Evolutionary conservation across 2,329 filamentous ascomycete species (phyloP).

Genomic region (Monosporascus ibericus): DNA sequence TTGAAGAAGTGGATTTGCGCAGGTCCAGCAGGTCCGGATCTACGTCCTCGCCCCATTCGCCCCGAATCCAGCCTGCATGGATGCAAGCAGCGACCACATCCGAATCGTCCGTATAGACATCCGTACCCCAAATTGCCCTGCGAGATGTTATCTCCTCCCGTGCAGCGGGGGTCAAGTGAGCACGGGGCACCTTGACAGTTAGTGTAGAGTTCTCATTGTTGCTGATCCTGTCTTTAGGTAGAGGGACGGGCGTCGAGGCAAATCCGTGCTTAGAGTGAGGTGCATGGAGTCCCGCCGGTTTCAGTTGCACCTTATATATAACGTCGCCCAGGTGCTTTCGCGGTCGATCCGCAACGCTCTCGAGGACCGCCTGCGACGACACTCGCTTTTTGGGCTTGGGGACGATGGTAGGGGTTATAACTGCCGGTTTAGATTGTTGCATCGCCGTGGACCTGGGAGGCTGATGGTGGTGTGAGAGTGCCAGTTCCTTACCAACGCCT

Average conservation of each 20-base stretch:
- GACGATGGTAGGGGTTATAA: slow-evolving; percentile 33
- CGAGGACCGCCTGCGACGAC: slow-evolving; percentile 63
- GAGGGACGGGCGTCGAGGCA: slow-evolving; percentile 57
- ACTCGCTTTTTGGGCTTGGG: slow-evolving; percentile 62
- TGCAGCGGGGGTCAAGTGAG: slow-evolving; percentile 63
- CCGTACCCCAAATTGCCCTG: slow-evolving; percentile 83
- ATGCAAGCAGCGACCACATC: slow-evolving; percentile 90
- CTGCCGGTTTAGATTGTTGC: slow-evolving; percentile 22
- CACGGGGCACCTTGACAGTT: slow-evolving; percentile 78
- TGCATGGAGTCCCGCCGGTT: slow-evolving; percentile 41
- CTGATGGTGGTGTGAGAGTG: slow-evolving; percentile 44
- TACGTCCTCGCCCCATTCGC: slow-evolving; percentile 77
- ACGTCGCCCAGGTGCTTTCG: slow-evolving; percentile 80
- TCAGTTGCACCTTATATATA: slow-evolving; percentile 68
- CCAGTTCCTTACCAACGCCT: slow-evolving; percentile 29
- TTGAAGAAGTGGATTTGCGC: slow-evolving; percentile 31
- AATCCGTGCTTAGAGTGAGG: slow-evolving; percentile 37
- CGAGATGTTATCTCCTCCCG: slow-evolving; percentile 79
- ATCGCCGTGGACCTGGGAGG: slow-evolving; percentile 35
- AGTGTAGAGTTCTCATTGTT: slow-evolving; percentile 84
- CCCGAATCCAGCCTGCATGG: slow-evolving; percentile 86
- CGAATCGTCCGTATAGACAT: slow-evolving; percentile 93
- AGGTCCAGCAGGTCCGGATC: slow-evolving; percentile 62
- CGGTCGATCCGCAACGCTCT: slow-evolving; percentile 63
- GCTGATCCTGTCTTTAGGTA: slow-evolving; percentile 67